These are phyloP conservation scores for Azolla pinnata DNA, from an alignment of 75 land plant genomes.

Conservation along the genomic window DNA sequence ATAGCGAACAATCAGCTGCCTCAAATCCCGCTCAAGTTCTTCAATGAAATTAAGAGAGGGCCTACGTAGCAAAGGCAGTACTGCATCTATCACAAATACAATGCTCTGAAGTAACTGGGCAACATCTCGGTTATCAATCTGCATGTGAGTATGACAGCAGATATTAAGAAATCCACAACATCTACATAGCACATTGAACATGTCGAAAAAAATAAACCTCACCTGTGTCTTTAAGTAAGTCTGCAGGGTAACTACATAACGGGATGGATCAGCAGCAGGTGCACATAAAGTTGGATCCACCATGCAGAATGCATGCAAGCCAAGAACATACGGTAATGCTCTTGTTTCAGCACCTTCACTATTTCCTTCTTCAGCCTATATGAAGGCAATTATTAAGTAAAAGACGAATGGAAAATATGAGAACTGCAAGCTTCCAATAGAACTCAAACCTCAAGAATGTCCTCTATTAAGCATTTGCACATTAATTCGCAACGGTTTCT, in stretches of 20 bases:
- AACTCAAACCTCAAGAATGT: slow-evolving; percentile 67
- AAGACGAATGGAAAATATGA: neutral
- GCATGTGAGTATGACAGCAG: slow-evolving; percentile 2
- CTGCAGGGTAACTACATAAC: slow-evolving; percentile 86
- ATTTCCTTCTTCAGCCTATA: slow-evolving; percentile 70
- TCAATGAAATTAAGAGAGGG: slow-evolving; percentile 66
- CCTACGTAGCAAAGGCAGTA: slow-evolving; percentile 82
- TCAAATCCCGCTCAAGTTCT: slow-evolving; percentile 90
- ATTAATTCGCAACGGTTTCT: slow-evolving; percentile 87
- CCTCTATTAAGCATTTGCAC: slow-evolving; percentile 90
- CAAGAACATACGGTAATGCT: slow-evolving; percentile 80
- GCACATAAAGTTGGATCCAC: slow-evolving; percentile 94
- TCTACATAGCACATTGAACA: neutral
- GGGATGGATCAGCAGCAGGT: slow-evolving; percentile 89
- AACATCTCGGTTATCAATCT: slow-evolving; percentile 71
- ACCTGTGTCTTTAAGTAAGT: slow-evolving; percentile 96
- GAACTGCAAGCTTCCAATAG: neutral
- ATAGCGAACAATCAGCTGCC: slow-evolving; percentile 80
- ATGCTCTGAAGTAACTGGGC: slow-evolving; percentile 91
- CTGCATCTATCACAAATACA: slow-evolving; percentile 80
- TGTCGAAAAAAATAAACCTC: neutral
- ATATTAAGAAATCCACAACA: neutral
- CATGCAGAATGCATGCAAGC: slow-evolving; percentile 84
- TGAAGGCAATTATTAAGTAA: neutral
- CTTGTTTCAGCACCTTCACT: slow-evolving; percentile 52